Conservation (phyloP, 2,329 filamentous ascomycete species). For the Thelonectria discophora region DNA sequence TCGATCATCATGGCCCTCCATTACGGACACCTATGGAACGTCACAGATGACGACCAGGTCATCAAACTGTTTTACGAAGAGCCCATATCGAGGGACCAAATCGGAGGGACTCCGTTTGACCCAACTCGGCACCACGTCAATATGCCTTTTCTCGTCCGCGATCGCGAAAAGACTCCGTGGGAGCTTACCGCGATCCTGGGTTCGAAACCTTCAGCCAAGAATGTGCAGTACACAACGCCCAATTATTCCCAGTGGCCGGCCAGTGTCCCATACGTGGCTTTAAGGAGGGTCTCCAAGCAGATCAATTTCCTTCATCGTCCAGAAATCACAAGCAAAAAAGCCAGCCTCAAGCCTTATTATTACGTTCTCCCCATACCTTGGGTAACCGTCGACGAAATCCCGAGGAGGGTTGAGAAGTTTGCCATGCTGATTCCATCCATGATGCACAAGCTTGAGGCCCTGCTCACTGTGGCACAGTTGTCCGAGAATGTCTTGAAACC, state of each 20-base stretch:
- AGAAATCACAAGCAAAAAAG: conserved; percentile 12
- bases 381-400: conserved; percentile 61
- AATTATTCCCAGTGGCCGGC: conserved; percentile 51
- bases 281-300: conserved; percentile 62
- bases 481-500: conserved; percentile 46
- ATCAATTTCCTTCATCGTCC: conserved; percentile 66
- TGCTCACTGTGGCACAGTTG: conserved; percentile 70
- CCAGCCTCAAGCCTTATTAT: conserved; percentile 50
- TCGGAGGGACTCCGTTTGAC: conserved; percentile 45
- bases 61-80: conserved; percentile 51
- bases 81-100: conserved; percentile 41
- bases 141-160: conserved; percentile 52
- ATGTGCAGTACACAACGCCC: conserved; percentile 50
- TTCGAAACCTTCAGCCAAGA: conserved; percentile 53
- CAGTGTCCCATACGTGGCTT: conserved; percentile 59
- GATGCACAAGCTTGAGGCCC: conserved; percentile 72
- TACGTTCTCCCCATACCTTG: conserved; percentile 56
- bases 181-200: conserved; percentile 53
- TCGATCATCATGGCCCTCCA: conserved; percentile 55
- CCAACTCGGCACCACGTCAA: conserved; percentile 32
- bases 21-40: conserved; percentile 57
- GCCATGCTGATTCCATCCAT: conserved; percentile 77
- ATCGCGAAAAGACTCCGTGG: conserved; percentile 49
- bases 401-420: conserved; percentile 56
- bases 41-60: conserved; percentile 52